Evolutionary conservation across 352 stramenopile species (phyloP).

Genomic region (Globisporangium apiculatum): DNA sequence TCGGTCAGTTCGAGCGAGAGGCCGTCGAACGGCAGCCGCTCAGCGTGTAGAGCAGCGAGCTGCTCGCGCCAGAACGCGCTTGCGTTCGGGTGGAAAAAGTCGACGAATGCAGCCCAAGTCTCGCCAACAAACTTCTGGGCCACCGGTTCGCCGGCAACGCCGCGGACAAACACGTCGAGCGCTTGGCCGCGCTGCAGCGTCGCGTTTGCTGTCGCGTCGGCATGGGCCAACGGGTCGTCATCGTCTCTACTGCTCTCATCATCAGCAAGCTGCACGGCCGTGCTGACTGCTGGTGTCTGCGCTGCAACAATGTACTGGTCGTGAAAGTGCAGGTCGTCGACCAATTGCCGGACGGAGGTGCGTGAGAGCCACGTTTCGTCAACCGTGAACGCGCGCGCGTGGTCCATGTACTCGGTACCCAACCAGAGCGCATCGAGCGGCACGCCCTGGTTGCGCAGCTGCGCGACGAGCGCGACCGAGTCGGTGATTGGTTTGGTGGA

Average conservation of each 20-base stretch:
- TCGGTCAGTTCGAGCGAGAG: constrained; percentile 86
- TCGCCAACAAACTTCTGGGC: constrained; percentile 64
- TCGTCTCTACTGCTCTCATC: neutral
- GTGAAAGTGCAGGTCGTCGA: constrained; percentile 78
- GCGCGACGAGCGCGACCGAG: constrained; percentile 23
- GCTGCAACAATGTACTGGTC: constrained; percentile 72
- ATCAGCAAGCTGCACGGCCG: neutral
- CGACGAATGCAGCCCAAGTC: constrained; percentile 66
- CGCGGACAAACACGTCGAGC: constrained; percentile 74
- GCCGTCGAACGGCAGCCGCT: constrained; percentile 63
- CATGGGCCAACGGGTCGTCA: too few species aligned
- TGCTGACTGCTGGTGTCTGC: constrained; percentile 54
- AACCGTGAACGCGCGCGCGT: constrained; percentile 47
- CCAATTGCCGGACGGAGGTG: constrained; percentile 34
- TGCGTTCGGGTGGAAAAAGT: constrained; percentile 81
- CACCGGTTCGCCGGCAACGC: constrained; percentile 47
- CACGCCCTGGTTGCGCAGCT: constrained; percentile 33
- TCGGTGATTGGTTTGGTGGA: constrained; percentile 31
- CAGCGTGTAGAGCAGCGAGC: constrained; percentile 47
- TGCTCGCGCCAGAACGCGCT: constrained; percentile 64
- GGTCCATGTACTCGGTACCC: constrained; percentile 56
- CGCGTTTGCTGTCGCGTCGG: constrained; percentile 3
- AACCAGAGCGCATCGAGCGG: constrained; percentile 81
- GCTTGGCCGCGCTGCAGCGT: constrained; percentile 30
- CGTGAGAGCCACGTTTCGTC: constrained; percentile 46